A percentile compares a stretch with the other conserved stretches of the same genome.
Evolutionary conservation across 2,329 filamentous ascomycete species (phyloP).

Genomic region (Monosporascus sp.): DNA sequence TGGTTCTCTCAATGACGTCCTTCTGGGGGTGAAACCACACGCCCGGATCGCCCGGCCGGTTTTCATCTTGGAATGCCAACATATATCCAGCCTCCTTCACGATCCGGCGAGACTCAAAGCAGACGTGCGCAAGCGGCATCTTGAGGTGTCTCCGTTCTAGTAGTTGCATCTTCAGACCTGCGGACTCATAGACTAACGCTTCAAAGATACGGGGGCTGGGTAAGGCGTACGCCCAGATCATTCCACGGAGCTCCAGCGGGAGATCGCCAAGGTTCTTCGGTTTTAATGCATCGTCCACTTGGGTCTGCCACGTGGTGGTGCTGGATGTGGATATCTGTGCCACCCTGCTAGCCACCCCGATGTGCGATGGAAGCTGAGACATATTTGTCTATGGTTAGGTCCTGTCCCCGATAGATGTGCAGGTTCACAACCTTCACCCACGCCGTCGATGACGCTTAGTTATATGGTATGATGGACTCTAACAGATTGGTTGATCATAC

Average conservation of each 20-base stretch:
- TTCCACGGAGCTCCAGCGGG: conserved; percentile 21
- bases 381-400: too few relatives aligned
- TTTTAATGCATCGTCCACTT: background rate
- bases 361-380: too few relatives aligned
- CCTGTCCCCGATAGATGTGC: too few relatives aligned
- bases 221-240: conserved; percentile 23
- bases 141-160: conserved; percentile 16
- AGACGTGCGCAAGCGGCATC: conserved; percentile 21
- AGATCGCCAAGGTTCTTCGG: conserved; percentile 14
- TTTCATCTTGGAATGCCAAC: conserved; percentile 21
- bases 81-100: conserved; percentile 20
- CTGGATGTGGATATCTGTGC: too few relatives aligned
- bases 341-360: too few relatives aligned
- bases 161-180: conserved; percentile 18
- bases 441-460: too few relatives aligned
- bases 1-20: conserved; percentile 20
- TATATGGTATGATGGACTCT: too few relatives aligned
- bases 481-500: too few relatives aligned
- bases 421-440: too few relatives aligned
- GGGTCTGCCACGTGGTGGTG: background rate
- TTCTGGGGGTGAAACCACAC: conserved; percentile 21
- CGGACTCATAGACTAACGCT: conserved; percentile 18
- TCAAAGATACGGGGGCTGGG: conserved; percentile 19
- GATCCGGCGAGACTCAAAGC: conserved; percentile 22
- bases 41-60: conserved; percentile 19